Base-by-base conservation (phyloP, 2,329 filamentous ascomycete genomes). In the Torrubiellomyces zombiae region DNA sequence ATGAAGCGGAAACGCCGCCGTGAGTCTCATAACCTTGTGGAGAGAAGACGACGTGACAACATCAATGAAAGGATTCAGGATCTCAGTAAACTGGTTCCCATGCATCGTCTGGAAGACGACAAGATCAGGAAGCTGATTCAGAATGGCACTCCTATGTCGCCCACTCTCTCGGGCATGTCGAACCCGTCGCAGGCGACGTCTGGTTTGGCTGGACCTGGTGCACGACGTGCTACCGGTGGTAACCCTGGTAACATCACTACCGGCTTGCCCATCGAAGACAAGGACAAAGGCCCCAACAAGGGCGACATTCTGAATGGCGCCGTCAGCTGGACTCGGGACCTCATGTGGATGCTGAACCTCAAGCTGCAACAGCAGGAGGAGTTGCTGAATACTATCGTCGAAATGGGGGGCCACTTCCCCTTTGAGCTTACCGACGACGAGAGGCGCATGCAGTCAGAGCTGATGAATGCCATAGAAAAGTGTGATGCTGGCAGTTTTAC, bases 31-130 rank as follows among this genome's bases (percentile, higher is more conserved):
- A 95, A 98, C 46, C 63, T 92, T 19, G 89, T 98, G 8, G 89
- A 98, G 56, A 81, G 89, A 28, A 75, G 89, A 25, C 76, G 89
- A 32, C 73, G 89, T 33, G 89, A 95, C 56, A 95, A 95, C 47
- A 98, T 98, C 60, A 98, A 98, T 39, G 89, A 98, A 53, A 74
- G 89, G 21, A 98, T 98, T 34, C 86, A 95, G 44, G 89, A 98
- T 44, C 66, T 98, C 6, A 93, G 86, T 43, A 81, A 83, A 40
- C 67, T 98, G 11, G 86, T 98, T 3, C 89, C 89, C 14, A 66
- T 75, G 32, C 89, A 98, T 50, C 75, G 89, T 32, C 63, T 98
- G 3, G 89, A 98, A 42, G 89, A 95, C 44, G 89, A 98, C 53
- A 94, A 93, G 56, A 79, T 95, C 23, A 76, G 85, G 38, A 95